Conservation (phyloP, 495 filamentous ascomycete species). For the Friedmanniomyces simplex region DNA sequence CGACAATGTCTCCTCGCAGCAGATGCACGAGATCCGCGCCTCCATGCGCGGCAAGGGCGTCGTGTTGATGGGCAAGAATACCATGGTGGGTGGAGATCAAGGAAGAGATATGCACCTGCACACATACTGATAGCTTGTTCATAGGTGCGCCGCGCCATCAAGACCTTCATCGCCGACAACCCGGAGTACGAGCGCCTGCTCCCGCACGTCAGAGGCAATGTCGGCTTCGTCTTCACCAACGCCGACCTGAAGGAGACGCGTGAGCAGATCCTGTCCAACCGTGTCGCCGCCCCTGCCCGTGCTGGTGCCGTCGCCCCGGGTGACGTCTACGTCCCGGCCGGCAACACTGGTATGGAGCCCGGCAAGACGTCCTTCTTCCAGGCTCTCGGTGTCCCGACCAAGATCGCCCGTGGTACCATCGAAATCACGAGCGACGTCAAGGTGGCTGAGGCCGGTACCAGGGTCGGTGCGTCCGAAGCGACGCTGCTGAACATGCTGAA, state of each 20-base stretch:
- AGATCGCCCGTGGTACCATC: constrained; percentile 99
- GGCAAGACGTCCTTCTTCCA: constrained; percentile 99
- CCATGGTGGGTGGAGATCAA: constrained; percentile 60
- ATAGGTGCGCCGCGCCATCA: constrained; percentile 89
- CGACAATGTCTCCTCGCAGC: constrained; percentile 74
- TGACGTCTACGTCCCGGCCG: constrained; percentile 87
- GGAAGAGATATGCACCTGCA: not conserved
- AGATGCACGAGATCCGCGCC: constrained; percentile 99
- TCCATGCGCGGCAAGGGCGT: constrained; percentile 79
- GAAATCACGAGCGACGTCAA: constrained; percentile 98
- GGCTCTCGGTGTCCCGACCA: constrained; percentile 99
- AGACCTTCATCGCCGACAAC: constrained; percentile 80
- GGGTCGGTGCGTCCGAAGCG: constrained; percentile 98
- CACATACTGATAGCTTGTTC: constrained; percentile 4
- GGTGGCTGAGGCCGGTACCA: constrained; percentile 83
- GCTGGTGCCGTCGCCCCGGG: constrained; percentile 86
- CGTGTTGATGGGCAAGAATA: constrained; percentile 99
- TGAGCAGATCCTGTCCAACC: constrained; percentile 90
- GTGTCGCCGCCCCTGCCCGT: constrained; percentile 92
- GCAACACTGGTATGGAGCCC: constrained; percentile 99
- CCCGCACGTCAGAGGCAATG: constrained; percentile 88
- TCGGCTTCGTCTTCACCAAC: constrained; percentile 99
- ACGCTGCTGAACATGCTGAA: constrained; percentile 98
- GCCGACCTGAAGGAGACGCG: constrained; percentile 80
- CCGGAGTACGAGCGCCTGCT: constrained; percentile 97